Conservation (phyloP, 73 alveolate species). For the Tetrahymena borealis region DNA sequence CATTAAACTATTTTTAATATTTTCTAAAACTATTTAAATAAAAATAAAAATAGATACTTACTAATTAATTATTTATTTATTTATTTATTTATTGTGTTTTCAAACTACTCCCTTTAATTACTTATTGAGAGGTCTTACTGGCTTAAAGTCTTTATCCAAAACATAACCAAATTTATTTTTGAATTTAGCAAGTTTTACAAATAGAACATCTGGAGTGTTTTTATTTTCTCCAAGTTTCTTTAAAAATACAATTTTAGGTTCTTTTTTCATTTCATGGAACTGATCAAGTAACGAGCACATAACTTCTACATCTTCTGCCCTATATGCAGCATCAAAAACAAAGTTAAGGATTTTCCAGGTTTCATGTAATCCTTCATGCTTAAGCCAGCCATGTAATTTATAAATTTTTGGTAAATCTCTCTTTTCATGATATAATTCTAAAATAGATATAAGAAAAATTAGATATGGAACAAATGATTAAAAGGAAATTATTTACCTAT, state of each 20-base stretch:
- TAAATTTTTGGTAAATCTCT: not conserved
- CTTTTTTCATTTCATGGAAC: not conserved
- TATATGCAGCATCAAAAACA: not conserved
- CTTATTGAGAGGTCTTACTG: not conserved
- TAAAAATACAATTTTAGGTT: not conserved
- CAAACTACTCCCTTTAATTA: not conserved
- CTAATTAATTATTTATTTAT: no score
- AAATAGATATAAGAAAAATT: not conserved
- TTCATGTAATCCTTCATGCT: not conserved
- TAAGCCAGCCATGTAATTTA: not conserved
- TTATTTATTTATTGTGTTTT: not conserved
- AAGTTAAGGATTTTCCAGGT: not conserved
- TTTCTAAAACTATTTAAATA: no score
- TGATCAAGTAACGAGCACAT: not conserved
- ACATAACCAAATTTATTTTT: not conserved
- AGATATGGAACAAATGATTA: not conserved
- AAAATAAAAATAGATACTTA: no score
- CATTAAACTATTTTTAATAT: no score
- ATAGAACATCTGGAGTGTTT: not conserved
- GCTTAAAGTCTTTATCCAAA: not conserved
- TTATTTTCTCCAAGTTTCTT: not conserved
- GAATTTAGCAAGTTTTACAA: not conserved
- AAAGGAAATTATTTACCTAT: not conserved
- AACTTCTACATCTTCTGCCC: not conserved
- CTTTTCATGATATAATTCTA: not conserved